Evolutionary conservation across 2,329 filamentous ascomycete genomes (phyloP), one percentile per base, ranked within the genome.

Genomic region (Claviceps sp.): DNA sequence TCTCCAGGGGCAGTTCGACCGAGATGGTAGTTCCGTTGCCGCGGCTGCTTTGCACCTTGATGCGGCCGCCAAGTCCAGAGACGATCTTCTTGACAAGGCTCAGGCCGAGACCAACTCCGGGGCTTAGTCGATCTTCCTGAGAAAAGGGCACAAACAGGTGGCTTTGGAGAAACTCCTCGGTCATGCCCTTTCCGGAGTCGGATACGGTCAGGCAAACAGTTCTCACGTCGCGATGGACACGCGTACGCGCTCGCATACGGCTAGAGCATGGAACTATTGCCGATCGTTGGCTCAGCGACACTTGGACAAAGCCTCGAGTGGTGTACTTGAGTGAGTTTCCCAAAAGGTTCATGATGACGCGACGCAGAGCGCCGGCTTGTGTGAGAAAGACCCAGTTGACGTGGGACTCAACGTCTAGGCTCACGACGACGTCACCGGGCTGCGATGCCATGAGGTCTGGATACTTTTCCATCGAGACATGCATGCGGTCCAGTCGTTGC

Each of bases 111-210:
- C 84, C 83, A 0, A 78, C 78, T 0, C 84, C 83, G 0, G 77
- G 73, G 0, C 75, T 70, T 1, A 87, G 62, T 0, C 70, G 65
- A 47, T 85, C 74, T 58, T 87, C 84, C 55, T 87, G 84, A 0
- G 72, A 65, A 55, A 86, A 86, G 0, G 82, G 79, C 0, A 74
- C 78, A 60, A 82, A 87, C 0, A 86, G 63, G 16, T 74, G 72
- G 6, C 78, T 74, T 17, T 75, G 70, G 14, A 85, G 65, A 56
- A 80, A 87, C 11, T 84, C 77, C 5, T 76, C 69, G 0, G 74
- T 75, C 39, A 87, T 87, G 1, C 84, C 84, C 45, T 73, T 73
- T 1, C 84, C 84, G 0, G 83, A 82, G 57, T 87, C 84, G 0
- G 71, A 69, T 1, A 87, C 75, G 0, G 70, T 75, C 4, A 82